Base-by-base conservation (phyloP, 345 rosid species). In the Euphorbia tirucalli region DNA sequence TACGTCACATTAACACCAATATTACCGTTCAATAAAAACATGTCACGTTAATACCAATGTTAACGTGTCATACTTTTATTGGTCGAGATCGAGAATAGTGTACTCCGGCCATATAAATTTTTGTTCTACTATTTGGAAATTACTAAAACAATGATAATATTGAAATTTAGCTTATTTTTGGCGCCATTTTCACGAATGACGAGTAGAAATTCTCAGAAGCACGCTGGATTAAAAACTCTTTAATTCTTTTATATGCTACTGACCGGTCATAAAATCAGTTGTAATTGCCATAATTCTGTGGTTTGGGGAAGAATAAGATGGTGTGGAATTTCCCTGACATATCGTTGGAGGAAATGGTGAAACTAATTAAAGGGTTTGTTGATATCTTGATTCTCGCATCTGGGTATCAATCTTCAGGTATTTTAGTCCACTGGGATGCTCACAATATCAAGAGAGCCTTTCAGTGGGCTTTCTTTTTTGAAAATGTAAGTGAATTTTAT, bases 351-450 rank as follows among this genome's bases (percentile, higher is more conserved):
- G 90, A 88, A 48, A 77, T 87, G 85, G 21, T 71, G 78, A 88
- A 86, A 70, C 83, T 85, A 43, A 72, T 88, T 54, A 85, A 88
- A 81, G 98, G 96, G 77, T 87, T 91, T 71, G 88, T 87, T 30
- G 97, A 89, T 83, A 74, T 91, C 37, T 77, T 89, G 70, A 83
- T 89, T 69, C 80, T 91, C n/a, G 87, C 88, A 71, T 87, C 96
- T 78, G 97, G 91, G 84, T 87, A 80, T 82, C 97, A 82, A 61
- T 93, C 98, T 21, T 83, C 92, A 70, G 96, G 96, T 68, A 79
- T 56, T 73, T 77, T 78, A 13, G 91, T 89, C 56, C 83, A 83
- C 63, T 93, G 97, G 93, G 92, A 93, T 71, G 74, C 84, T 57
- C 74, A 46, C 3, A 86, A 84, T 74, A 82, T 87, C 81, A 83